These are phyloP conservation scores for Trapa incisa DNA, from an alignment of 345 rosid genomes.

Conservation along the genomic window DNA sequence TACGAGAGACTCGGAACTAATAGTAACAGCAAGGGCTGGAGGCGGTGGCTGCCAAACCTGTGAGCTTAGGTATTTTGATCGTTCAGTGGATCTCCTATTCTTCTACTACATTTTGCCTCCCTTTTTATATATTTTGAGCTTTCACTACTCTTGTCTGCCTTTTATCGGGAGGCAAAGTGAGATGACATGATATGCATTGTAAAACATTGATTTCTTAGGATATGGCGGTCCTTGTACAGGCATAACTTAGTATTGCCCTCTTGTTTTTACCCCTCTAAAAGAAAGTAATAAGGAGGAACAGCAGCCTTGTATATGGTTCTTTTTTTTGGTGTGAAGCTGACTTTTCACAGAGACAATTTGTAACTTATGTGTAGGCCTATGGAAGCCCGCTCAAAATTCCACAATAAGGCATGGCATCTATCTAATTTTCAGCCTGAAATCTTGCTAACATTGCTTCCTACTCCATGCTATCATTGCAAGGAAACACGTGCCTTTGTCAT, in stretches of 20 bases:
- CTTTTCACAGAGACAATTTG: neutral
- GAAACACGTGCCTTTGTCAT: neutral
- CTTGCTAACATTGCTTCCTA: no score
- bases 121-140: no score
- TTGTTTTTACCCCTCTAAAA: conserved; percentile 19
- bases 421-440: no score
- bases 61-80: neutral
- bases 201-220: conserved; percentile 9
- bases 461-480: neutral
- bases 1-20: conserved; percentile 70
- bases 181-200: neutral
- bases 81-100: neutral
- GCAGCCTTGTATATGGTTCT: conserved; percentile 28
- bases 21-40: conserved; percentile 37
- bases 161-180: neutral
- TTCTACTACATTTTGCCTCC: neutral
- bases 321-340: neutral
- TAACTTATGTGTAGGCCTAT: neutral
- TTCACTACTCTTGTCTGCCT: neutral
- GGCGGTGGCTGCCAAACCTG: conserved; percentile 1
- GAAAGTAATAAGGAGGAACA: conserved; percentile 23
- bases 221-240: conserved; percentile 43
- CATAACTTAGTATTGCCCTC: conserved; percentile 7
- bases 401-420: no score
- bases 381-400: neutral